phyloP scores from a whole-genome alignment of 345 rosid species.

The Populus nigra region DNA sequence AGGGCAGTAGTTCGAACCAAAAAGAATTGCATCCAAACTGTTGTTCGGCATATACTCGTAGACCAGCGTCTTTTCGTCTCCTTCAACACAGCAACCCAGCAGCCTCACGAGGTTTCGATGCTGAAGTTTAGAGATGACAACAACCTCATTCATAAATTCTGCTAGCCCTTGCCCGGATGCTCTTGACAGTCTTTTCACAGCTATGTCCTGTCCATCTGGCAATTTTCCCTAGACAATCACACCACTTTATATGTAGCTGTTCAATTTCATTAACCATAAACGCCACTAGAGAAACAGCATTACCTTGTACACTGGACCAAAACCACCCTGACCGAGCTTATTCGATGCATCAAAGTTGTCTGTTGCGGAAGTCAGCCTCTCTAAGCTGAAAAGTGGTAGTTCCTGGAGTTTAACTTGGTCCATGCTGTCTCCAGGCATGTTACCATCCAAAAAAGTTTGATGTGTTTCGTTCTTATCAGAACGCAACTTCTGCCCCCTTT shows the following conservation, averaged over 20 bases:
- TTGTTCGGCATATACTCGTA: constrained; percentile 25
- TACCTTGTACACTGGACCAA: constrained; percentile 26
- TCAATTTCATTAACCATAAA: neutral
- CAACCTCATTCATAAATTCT: constrained; percentile 21
- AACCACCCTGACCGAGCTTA: constrained; percentile 27
- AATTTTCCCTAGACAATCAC: constrained; percentile 14
- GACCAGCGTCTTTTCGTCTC: constrained; percentile 16
- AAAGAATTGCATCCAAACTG: constrained; percentile 20
- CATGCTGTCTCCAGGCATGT: neutral
- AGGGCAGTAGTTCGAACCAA: constrained; percentile 3
- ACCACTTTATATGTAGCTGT: neutral
- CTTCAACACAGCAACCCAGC: constrained; percentile 18
- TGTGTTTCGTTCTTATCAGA: neutral
- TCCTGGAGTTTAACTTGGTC: constrained; percentile 4
- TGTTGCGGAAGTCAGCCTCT: constrained; percentile 11
- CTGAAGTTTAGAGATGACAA: constrained; percentile 17
- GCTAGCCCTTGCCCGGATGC: constrained; percentile 19
- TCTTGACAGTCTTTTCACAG: constrained; percentile 23
- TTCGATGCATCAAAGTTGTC: constrained; percentile 8
- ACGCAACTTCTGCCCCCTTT: neutral
- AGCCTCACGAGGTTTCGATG: constrained; percentile 25
- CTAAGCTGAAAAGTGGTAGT: constrained; percentile 9
- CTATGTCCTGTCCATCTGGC: constrained; percentile 18
- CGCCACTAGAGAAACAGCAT: neutral
- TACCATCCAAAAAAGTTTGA: neutral